These are phyloP conservation scores for Psilocybe cyanescens DNA, from an alignment of 768 basidiomycete species.

Conservation along the genomic window DNA sequence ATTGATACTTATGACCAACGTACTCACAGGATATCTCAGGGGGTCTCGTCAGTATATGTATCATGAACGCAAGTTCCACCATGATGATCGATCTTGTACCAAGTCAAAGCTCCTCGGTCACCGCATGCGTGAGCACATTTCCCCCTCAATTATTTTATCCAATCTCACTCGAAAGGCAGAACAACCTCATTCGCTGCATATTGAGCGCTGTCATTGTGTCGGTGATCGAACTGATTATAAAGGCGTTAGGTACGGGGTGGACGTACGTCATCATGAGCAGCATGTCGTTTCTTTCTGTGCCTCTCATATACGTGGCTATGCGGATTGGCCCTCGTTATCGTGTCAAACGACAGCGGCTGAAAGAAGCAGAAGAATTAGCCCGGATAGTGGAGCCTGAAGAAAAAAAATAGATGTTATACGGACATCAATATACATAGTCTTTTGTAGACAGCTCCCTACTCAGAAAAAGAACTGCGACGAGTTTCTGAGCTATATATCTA, in stretches of 20 bases:
- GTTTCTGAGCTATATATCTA: too few relatives aligned
- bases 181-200: slow-evolving; percentile 70
- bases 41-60: slow-evolving; percentile 44
- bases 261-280: slow-evolving; percentile 67
- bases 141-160: neutral
- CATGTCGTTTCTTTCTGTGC: slow-evolving; percentile 48
- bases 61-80: slow-evolving; percentile 64
- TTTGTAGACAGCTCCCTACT: too few relatives aligned
- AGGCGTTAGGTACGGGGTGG: slow-evolving; percentile 67
- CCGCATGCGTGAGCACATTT: slow-evolving; percentile 62
- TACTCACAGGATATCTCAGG: slow-evolving; percentile 37
- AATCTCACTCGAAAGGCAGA: slow-evolving; percentile 40
- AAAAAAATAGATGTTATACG: too few relatives aligned
- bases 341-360: slow-evolving; percentile 20
- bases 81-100: slow-evolving; percentile 70
- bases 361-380: slow-evolving; percentile 10
- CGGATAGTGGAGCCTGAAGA: neutral
- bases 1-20: neutral
- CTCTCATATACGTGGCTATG: slow-evolving; percentile 54
- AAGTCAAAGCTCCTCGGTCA: slow-evolving; percentile 64
- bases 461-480: too few relatives aligned
- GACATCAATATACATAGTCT: too few relatives aligned
- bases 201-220: slow-evolving; percentile 65
- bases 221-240: slow-evolving; percentile 64
- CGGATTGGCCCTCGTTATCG: slow-evolving; percentile 60